Conservation (phyloP, 352 stramenopile genomes). For the Phytophthora chlamydospora region DNA sequence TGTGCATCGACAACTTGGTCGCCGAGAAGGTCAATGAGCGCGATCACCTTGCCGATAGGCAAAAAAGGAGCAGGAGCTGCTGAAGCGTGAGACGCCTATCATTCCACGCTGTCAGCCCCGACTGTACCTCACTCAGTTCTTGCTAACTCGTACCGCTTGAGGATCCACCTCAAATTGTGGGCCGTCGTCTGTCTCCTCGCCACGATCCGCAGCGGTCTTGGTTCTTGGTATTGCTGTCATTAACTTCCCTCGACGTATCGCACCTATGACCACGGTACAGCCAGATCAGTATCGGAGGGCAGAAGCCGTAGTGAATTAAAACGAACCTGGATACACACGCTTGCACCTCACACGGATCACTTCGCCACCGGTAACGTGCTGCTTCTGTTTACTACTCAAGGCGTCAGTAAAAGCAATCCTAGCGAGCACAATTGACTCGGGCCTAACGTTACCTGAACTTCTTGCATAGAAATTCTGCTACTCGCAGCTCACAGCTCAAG, state of each 20-base stretch:
- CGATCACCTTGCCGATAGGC: slow-evolving; percentile 50
- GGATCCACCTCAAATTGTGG: too few species aligned
- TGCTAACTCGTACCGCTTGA: too few species aligned
- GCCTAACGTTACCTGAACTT: slow-evolving; percentile 49
- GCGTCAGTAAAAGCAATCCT: neutral
- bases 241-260: neutral
- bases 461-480: slow-evolving; percentile 67
- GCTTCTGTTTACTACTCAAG: slow-evolving; percentile 34
- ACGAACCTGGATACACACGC: slow-evolving; percentile 33
- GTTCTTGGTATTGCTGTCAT: neutral
- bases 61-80: slow-evolving; percentile 14
- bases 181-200: too few species aligned
- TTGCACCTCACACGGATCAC: slow-evolving; percentile 59
- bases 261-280: neutral
- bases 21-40: slow-evolving; percentile 65
- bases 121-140: too few species aligned
- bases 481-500: slow-evolving; percentile 48
- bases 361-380: slow-evolving; percentile 56
- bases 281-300: neutral
- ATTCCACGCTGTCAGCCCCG: too few species aligned
- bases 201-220: too few species aligned
- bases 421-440: neutral
- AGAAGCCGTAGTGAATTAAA: neutral
- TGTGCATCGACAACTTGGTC: slow-evolving; percentile 65
- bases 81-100: neutral